Evolutionary conservation across 2,329 filamentous ascomycete genomes (phyloP).

Genomic region (Bisporella sp.): DNA sequence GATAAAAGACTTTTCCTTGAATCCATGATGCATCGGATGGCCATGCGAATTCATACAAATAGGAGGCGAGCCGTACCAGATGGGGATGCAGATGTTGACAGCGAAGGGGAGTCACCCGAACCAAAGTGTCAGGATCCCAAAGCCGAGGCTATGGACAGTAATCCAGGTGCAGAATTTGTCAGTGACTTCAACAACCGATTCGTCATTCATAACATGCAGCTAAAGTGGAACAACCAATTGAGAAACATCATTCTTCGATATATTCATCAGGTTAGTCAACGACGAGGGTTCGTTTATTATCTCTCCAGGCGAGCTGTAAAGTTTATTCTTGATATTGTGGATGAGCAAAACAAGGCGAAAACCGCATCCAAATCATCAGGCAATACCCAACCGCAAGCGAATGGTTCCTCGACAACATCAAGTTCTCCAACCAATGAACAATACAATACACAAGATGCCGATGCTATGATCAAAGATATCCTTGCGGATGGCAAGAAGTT

Average conservation of each 20-base stretch:
- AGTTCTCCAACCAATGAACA: conserved; percentile 10
- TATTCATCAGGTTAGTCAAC: conserved; percentile 93
- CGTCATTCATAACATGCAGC: conserved; percentile 92
- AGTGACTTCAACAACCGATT: conserved; percentile 98
- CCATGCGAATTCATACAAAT: conserved; percentile 22
- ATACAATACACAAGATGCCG: conserved; percentile 53
- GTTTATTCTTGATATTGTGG: conserved; percentile 95
- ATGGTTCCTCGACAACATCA: conserved; percentile 19
- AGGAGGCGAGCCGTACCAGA: conserved; percentile 19
- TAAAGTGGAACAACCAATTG: conserved; percentile 97
- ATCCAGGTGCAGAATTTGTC: conserved; percentile 71
- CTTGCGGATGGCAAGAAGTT: conserved; percentile 78
- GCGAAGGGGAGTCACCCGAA: conserved; percentile 22
- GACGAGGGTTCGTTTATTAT: conserved; percentile 95
- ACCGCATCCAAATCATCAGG: conserved; percentile 5
- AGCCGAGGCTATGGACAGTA: conserved; percentile 53
- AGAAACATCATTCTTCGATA: conserved; percentile 96
- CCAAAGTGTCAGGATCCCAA: conserved; percentile 33
- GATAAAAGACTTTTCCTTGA: conserved; percentile 54
- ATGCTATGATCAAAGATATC: conserved; percentile 81
- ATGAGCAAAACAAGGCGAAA: conserved; percentile 71
- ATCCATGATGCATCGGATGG: conserved; percentile 39
- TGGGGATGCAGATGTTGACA: conserved; percentile 31
- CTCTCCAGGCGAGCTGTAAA: conserved; percentile 93
- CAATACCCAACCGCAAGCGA: conserved; percentile 25